Conservation (phyloP, 768 basidiomycete species). For the Kwoniella dejecticola region DNA sequence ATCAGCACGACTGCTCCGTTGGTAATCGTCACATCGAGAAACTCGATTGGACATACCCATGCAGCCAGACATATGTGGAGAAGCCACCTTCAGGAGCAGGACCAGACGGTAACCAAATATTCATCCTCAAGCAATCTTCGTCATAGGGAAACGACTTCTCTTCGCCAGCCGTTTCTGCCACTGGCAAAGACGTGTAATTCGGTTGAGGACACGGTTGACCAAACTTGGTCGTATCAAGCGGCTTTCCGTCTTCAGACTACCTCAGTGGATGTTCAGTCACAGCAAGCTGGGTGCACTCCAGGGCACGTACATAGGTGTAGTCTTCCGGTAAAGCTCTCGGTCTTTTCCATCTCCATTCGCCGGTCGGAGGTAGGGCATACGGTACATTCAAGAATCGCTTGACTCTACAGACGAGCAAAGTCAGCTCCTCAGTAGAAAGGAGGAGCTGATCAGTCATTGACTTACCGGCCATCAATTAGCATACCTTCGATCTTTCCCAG, state of each 20-base stretch:
- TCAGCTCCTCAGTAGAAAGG: neutral
- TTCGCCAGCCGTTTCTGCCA: slow-evolving; percentile 4
- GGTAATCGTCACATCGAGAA: too few species aligned
- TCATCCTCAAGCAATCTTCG: slow-evolving; percentile 26
- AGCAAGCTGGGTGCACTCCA: too few species aligned
- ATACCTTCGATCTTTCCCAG: slow-evolving; percentile 6
- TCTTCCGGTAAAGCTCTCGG: slow-evolving; percentile 18
- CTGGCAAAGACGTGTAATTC: slow-evolving; percentile 9
- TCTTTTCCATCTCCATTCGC: slow-evolving; percentile 15
- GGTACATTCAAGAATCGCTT: slow-evolving; percentile 21
- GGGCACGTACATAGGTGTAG: slow-evolving; percentile 13
- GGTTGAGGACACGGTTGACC: slow-evolving; percentile 18
- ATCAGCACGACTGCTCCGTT: too few species aligned
- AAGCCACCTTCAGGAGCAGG: slow-evolving; percentile 19
- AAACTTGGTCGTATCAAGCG: neutral
- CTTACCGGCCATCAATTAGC: slow-evolving; percentile 2
- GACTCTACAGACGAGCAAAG: slow-evolving; percentile 1
- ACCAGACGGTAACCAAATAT: slow-evolving; percentile 26
- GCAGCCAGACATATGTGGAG: slow-evolving; percentile 19
- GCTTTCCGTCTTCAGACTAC: slow-evolving; percentile 5
- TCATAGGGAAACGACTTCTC: slow-evolving; percentile 16
- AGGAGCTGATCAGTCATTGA: too few species aligned
- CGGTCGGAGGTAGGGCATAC: slow-evolving; percentile 22
- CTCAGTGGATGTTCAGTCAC: too few species aligned
- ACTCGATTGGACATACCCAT: slow-evolving; percentile 26